These are phyloP conservation scores for Kurtzmaniella natalensis DNA, from an alignment of 1,139 yeast species.

Conservation along the genomic window DNA sequence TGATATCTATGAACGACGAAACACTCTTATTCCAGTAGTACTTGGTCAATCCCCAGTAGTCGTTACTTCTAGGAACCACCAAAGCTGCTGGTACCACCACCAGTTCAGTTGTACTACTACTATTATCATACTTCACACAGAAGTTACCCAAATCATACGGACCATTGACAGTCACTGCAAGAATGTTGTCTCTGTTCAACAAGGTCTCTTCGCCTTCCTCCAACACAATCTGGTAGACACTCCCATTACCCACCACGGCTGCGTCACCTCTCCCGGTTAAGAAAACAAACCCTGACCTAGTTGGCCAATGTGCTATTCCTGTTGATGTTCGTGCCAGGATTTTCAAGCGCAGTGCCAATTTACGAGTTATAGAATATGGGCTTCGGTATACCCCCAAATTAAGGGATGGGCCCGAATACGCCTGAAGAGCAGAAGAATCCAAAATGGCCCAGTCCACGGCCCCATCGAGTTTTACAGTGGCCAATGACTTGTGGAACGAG, in stretches of 20 bases:
- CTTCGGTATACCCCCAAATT: slow-evolving; percentile 27
- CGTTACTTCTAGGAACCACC: too few relatives aligned
- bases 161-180: slow-evolving; percentile 52
- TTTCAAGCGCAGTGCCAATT: slow-evolving; percentile 23
- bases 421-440: slow-evolving; percentile 42
- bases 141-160: slow-evolving; percentile 41
- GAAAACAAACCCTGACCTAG: slow-evolving; percentile 35
- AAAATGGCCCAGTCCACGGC: slow-evolving; percentile 59
- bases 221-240: slow-evolving; percentile 47
- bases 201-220: slow-evolving; percentile 45
- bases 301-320: slow-evolving; percentile 26
- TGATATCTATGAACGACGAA: slow-evolving; percentile 15
- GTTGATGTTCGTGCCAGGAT: slow-evolving; percentile 22
- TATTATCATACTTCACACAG: slow-evolving; percentile 22
- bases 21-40: neutral
- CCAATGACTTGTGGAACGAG: slow-evolving; percentile 31
- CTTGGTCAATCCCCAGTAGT: neutral
- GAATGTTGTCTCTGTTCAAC: slow-evolving; percentile 41
- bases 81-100: too few relatives aligned
- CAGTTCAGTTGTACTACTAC: too few relatives aligned
- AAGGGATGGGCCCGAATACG: slow-evolving; percentile 49
- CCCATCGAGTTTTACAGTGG: slow-evolving; percentile 49
- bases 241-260: slow-evolving; percentile 55
- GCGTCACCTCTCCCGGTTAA: slow-evolving; percentile 57
- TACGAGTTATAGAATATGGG: slow-evolving; percentile 39